Evolutionary conservation across 2,329 filamentous ascomycete genomes (phyloP).

Genomic region (Alternaria novae-zelandiae): DNA sequence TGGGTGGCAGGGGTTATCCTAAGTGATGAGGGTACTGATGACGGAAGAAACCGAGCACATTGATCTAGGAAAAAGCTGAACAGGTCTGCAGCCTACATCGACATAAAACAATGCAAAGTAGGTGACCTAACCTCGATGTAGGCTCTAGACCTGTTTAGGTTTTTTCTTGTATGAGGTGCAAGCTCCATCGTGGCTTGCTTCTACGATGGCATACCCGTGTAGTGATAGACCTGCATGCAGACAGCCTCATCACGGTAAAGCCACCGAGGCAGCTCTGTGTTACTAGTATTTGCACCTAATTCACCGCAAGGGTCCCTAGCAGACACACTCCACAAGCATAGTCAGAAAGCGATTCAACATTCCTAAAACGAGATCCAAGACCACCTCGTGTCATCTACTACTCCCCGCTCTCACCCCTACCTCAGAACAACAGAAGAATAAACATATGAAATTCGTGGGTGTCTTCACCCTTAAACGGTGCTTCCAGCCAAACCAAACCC

Average conservation of each 20-base stretch:
- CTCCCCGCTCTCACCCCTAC: conserved; percentile 1
- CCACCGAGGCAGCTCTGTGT: neutral
- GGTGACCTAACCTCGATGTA: no score
- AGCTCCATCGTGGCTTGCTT: no score
- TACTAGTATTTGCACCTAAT: neutral
- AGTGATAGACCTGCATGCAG: no score
- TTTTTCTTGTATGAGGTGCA: no score
- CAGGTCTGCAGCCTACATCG: no score
- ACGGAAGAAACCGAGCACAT: no score
- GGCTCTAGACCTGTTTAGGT: no score
- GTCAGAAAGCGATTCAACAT: neutral
- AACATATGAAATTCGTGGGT: conserved; percentile 44
- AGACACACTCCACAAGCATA: neutral
- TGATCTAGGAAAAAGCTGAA: no score
- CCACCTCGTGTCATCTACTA: conserved; percentile 1
- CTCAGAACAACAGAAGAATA: conserved; percentile 29
- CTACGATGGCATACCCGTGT: no score
- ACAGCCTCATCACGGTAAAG: neutral
- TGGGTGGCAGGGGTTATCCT: no score
- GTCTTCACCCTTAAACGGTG: conserved; percentile 9
- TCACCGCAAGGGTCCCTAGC: neutral
- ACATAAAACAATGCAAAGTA: no score
- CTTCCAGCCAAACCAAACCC: neutral
- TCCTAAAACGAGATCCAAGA: conserved; percentile 5
- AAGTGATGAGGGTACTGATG: no score